Evolutionary conservation across 352 stramenopile species (phyloP), one percentile per base, ranked within the genome.

Genomic region (Globisporangium uncinulatum): DNA sequence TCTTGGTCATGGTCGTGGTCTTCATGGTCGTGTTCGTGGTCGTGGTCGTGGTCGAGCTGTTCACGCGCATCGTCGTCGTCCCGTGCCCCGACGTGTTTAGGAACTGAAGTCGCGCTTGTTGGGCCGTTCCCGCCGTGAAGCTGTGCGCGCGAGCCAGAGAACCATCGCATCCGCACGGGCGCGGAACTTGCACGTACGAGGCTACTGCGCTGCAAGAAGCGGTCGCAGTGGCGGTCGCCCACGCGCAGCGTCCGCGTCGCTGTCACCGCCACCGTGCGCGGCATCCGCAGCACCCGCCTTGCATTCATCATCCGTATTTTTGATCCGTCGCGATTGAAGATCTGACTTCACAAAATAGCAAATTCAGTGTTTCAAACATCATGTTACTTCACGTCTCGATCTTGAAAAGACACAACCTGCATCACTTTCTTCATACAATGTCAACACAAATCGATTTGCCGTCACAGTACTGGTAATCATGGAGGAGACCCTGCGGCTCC

Each of bases 401-500:
- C 48, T 62, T 51, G 45, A 74, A 69, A 58, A 57, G 59, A 48
- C 59, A 62, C 55, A 14, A 21, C 50, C 34, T 39, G n/a, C n/a
- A n/a, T 39, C 34, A 7, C 34, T 39, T 39, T 39, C 34, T 39
- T 39, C 34, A 39, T 6, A 29, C 24, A 29, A 29, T 1, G 24
- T 29, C 8, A 2, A 39, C 7, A 39, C n/a, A n/a, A n/a, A n/a
- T n/a, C n/a, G n/a, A n/a, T n/a, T n/a, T n/a, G n/a, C n/a, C n/a
- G n/a, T n/a, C 8, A 39, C 6, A 39, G 24, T n/a, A n/a, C n/a
- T n/a, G n/a, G 8, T 13, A 13, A 39, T 39, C 7, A 39, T 39
- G 20, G 77, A 79, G 64, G 79, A 88, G 60, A 87, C 73, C 52
- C 58, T 92, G 59, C 70, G 79, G 1, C 61, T 92, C 61, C 74